phyloP scores from a whole-genome alignment of 2,329 filamentous ascomycete species.

The Exophiala oligosperma region DNA sequence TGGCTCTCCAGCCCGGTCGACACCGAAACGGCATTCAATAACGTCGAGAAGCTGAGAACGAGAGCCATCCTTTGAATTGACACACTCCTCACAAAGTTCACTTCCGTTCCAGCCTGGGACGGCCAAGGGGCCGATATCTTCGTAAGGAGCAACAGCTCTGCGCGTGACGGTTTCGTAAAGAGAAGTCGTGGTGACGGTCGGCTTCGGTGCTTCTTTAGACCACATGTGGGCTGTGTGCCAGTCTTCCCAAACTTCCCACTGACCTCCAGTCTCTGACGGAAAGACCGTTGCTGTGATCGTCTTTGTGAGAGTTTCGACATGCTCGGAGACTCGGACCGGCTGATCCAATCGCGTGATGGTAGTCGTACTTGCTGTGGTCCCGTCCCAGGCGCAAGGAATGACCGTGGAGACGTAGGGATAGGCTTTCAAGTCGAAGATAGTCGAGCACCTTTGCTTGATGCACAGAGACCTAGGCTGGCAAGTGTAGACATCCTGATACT shows the following conservation, averaged over 20 bases:
- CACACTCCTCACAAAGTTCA: conserved; percentile 1
- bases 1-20: too few relatives aligned
- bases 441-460: not conserved
- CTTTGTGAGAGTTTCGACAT: not conserved
- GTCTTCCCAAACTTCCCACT: too few relatives aligned
- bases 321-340: not conserved
- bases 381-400: conserved; percentile 17
- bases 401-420: conserved; percentile 18
- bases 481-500: conserved; percentile 9
- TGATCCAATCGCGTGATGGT: conserved; percentile 10
- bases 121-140: conserved; percentile 6
- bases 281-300: not conserved
- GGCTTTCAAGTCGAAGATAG: conserved; percentile 8
- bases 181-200: not conserved
- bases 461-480: conserved; percentile 1
- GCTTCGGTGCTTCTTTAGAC: not conserved
- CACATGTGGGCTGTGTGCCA: too few relatives aligned
- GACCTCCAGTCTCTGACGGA: too few relatives aligned
- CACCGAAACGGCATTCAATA: not conserved
- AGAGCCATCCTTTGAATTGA: not conserved
- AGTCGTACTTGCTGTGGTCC: conserved; percentile 5
- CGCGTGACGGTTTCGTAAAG: conserved; percentile 8
- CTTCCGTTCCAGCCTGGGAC: conserved; percentile 9
- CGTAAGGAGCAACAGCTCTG: conserved; percentile 6
- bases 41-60: conserved; percentile 5